These are phyloP conservation scores for Drosera capensis DNA, from an alignment of 148 eudicot genomes.

Conservation along the genomic window DNA sequence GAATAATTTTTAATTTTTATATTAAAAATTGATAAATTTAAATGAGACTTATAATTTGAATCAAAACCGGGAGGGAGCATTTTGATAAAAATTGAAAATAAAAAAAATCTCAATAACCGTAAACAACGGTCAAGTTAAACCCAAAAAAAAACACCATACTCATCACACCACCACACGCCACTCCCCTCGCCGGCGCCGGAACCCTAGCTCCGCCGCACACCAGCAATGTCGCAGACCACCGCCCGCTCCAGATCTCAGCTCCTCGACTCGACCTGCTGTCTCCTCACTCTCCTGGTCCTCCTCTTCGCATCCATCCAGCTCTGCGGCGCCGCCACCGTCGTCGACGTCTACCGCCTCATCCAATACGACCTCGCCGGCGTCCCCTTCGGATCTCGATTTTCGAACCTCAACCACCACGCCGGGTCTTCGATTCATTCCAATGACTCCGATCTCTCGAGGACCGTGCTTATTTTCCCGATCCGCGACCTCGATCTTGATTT, in stretches of 20 bases:
- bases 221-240: constrained; percentile 3
- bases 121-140: too few relatives aligned
- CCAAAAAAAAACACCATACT: too few relatives aligned
- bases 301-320: constrained; percentile 69
- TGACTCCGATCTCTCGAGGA: constrained; percentile 61
- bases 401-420: constrained; percentile 79
- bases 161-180: too few relatives aligned
- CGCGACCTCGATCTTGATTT: constrained; percentile 51
- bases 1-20: too few relatives aligned
- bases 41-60: too few relatives aligned
- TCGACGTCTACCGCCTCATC: constrained; percentile 89
- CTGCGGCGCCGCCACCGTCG: constrained; percentile 83
- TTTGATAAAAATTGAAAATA: too few relatives aligned
- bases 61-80: too few relatives aligned
- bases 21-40: too few relatives aligned
- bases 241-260: constrained; percentile 28
- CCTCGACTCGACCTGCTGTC: constrained; percentile 29
- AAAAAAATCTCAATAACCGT: too few relatives aligned
- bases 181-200: too few relatives aligned
- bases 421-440: constrained; percentile 50
- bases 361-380: constrained; percentile 91
- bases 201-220: neutral
- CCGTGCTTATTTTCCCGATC: constrained; percentile 63
- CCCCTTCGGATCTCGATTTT: constrained; percentile 82
- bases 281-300: constrained; percentile 34